A percentile compares a stretch with the other conserved stretches of the same genome.
These are phyloP conservation scores for Mucor indicus DNA, from an alignment of 371 early-diverging fungal genomes.

Conservation along the genomic window DNA sequence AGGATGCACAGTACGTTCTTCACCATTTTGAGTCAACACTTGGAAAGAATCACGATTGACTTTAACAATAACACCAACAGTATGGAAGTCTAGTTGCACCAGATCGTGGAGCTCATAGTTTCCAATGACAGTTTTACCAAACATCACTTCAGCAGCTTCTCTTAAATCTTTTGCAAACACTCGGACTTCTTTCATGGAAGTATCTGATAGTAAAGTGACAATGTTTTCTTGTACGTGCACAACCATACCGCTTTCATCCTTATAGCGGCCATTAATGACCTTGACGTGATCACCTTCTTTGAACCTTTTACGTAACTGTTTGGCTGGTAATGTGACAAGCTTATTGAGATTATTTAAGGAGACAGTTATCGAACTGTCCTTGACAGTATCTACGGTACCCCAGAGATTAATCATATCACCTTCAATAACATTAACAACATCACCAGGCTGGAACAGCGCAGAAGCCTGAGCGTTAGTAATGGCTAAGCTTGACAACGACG, in stretches of 20 bases:
- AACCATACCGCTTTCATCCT: constrained; percentile 88
- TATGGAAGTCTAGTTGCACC: constrained; percentile 73
- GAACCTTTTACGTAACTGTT: constrained; percentile 85
- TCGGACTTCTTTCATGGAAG: constrained; percentile 66
- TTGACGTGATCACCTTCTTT: constrained; percentile 90
- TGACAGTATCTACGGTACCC: constrained; percentile 76
- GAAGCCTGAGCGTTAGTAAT: constrained; percentile 47
- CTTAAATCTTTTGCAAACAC: constrained; percentile 91
- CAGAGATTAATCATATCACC: constrained; percentile 86
- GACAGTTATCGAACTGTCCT: constrained; percentile 62
- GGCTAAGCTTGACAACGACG: constrained; percentile 45
- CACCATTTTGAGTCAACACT: constrained; percentile 81
- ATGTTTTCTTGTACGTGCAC: constrained; percentile 74
- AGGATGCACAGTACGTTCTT: constrained; percentile 61
- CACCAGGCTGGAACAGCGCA: constrained; percentile 71
- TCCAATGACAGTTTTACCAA: constrained; percentile 46
- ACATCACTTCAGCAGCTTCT: constrained; percentile 57
- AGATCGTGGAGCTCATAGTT: constrained; percentile 84
- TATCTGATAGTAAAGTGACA: constrained; percentile 81
- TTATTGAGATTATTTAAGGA: constrained; percentile 49
- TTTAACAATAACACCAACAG: constrained; percentile 84
- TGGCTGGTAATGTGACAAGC: constrained; percentile 45
- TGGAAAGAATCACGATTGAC: constrained; percentile 74
- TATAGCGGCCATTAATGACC: constrained; percentile 88
- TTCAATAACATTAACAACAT: constrained; percentile 84